Base-by-base conservation (phyloP, 208 protist species). In the Leishmania guyanensis region DNA sequence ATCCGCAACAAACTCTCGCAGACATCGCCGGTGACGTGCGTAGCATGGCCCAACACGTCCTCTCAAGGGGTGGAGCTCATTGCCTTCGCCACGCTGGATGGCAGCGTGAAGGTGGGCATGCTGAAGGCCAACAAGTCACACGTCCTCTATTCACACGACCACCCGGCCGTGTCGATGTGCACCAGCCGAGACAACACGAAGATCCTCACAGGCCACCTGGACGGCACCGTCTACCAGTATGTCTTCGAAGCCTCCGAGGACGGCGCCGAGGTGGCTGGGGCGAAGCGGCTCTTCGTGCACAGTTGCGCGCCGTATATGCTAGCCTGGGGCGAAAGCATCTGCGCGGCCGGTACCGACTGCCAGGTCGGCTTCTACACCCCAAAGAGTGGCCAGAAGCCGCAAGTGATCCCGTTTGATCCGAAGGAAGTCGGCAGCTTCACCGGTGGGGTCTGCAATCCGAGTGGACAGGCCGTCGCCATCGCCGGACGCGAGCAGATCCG, bases 1-100 rank as follows among this genome's bases (percentile, higher is more conserved):
- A 99, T 99, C 79, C 99, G 98, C 89, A 99, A 99, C 93, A 99
- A 99, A 84, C 99, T 99, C 78, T 91, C 91, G 36, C 92, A 97
- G 80, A 93, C 83, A 43, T 91, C 81, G 29, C 65, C 96, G 29
- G 97, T 99, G 26, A 99, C 98, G 9, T 98, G 92, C 77, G 82
- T 99, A 20, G 90, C 84, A 66, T 99, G 98, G 98, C 98, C 98
- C 4, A 94, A 92, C 77, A 88, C 88, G 33, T 86, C 91, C 20
- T 90, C 89, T 81, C 94, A 98, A 65, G 96, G 96, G 14, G 92
- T 98, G 54, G 97, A 99, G 88, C 86, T 99, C 36, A 91, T 99
- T 62, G 94, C 93, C 20, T 99, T 99, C 83, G 98, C 97, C 64
- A 93, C 93, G 20, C 72, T 92, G n/a, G 98, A 99, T 69, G 98